Conservation (phyloP, 371 early-diverging fungal species). For the Coemansia sp. region DNA sequence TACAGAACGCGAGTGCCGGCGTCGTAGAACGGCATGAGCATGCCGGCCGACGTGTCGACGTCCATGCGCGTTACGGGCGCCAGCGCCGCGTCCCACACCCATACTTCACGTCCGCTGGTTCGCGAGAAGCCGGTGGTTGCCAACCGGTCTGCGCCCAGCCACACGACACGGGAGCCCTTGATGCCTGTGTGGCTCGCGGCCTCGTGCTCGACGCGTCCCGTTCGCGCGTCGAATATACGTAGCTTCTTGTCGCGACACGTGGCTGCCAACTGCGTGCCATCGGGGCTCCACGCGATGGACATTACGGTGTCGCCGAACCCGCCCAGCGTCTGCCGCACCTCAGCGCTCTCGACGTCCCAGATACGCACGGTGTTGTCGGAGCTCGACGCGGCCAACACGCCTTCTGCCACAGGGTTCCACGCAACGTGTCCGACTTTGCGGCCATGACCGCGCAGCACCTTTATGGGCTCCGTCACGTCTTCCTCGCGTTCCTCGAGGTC, state of each 20-base stretch:
- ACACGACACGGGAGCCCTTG: slow-evolving; percentile 92
- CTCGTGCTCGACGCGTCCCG: slow-evolving; percentile 79
- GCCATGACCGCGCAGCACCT: slow-evolving; percentile 64
- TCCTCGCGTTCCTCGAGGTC: slow-evolving; percentile 60
- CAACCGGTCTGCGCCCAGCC: slow-evolving; percentile 86
- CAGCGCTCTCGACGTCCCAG: slow-evolving; percentile 94
- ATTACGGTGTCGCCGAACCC: slow-evolving; percentile 93
- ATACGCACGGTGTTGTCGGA: slow-evolving; percentile 92
- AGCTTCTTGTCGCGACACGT: slow-evolving; percentile 95
- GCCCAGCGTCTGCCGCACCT: slow-evolving; percentile 81
- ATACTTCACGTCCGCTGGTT: slow-evolving; percentile 89
- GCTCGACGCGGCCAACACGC: slow-evolving; percentile 85
- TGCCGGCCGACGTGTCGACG: slow-evolving; percentile 92
- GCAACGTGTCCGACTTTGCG: slow-evolving; percentile 94
- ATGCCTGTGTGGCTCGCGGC: slow-evolving; percentile 88
- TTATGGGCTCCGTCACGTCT: slow-evolving; percentile 63
- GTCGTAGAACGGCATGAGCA: slow-evolving; percentile 96
- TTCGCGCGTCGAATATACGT: slow-evolving; percentile 88
- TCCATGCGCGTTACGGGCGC: slow-evolving; percentile 76
- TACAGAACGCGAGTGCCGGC: slow-evolving; percentile 84
- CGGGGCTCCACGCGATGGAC: slow-evolving; percentile 85
- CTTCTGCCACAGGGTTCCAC: slow-evolving; percentile 95
- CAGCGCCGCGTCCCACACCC: slow-evolving; percentile 84
- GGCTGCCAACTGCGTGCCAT: slow-evolving; percentile 84
- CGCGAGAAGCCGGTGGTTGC: slow-evolving; percentile 93